phyloP scores from a whole-genome alignment of 129 eudicot species.

The Pittosporum tobira region DNA sequence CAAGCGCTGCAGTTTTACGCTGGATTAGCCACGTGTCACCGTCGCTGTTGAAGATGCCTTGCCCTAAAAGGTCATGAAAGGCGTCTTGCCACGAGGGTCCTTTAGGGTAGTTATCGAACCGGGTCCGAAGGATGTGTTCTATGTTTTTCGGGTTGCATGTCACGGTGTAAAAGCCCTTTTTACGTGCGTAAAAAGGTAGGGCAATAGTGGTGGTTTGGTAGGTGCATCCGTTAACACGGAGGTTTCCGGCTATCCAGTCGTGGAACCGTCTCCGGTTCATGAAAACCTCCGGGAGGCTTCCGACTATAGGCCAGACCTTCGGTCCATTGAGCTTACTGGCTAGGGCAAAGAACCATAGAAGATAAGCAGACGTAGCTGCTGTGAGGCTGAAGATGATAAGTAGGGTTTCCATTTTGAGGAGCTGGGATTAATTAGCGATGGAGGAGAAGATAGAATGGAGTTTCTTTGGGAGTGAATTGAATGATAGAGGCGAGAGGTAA shows the following conservation, averaged over 20 bases:
- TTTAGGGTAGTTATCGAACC: slow-evolving; percentile 81
- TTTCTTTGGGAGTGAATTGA: slow-evolving; percentile 11
- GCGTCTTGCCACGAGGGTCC: slow-evolving; percentile 86
- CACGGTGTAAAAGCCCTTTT: slow-evolving; percentile 73
- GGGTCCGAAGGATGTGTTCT: slow-evolving; percentile 61
- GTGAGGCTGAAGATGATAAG: slow-evolving; percentile 28
- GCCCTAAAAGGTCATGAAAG: slow-evolving; percentile 75
- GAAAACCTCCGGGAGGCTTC: slow-evolving; percentile 56
- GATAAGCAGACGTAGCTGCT: slow-evolving; percentile 48
- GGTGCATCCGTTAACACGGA: slow-evolving; percentile 30
- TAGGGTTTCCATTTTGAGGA: slow-evolving; percentile 40
- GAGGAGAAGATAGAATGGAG: background rate
- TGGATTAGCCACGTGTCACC: slow-evolving; percentile 84
- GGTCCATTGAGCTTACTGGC: slow-evolving; percentile 53
- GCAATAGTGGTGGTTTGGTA: slow-evolving; percentile 74
- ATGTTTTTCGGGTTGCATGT: slow-evolving; percentile 76
- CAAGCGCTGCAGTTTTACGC: slow-evolving; percentile 75
- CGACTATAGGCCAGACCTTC: slow-evolving; percentile 49
- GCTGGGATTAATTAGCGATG: too few relatives aligned
- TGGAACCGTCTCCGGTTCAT: slow-evolving; percentile 55
- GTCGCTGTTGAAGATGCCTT: slow-evolving; percentile 77
- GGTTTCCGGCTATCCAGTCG: slow-evolving; percentile 75
- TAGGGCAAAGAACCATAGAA: slow-evolving; percentile 63
- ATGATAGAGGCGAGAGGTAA: slow-evolving; percentile 15
- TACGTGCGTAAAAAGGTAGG: slow-evolving; percentile 59